Conservation (phyloP, 148 eudicot species). For the Oxyria digyna region DNA sequence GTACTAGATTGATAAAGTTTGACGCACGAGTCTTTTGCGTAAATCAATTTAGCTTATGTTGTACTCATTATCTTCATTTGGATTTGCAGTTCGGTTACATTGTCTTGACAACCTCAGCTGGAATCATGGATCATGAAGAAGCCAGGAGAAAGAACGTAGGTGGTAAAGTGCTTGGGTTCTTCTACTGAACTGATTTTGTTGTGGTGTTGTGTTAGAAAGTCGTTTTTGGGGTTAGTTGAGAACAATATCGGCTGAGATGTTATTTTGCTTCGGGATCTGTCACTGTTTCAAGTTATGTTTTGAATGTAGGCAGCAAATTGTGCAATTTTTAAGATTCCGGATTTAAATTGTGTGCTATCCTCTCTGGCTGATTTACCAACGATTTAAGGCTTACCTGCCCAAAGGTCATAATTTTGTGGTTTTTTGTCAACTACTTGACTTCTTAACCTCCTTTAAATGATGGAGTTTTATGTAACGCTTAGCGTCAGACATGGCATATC, state of each 20-base stretch:
- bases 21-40: no score
- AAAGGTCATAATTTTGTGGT: no score
- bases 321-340: not conserved
- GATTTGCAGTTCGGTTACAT: constrained; percentile 51
- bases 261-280: not conserved
- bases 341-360: not conserved
- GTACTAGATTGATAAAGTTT: not conserved
- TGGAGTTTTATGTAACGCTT: no score
- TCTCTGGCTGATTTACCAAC: not conserved
- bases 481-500: no score
- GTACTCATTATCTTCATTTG: not conserved
- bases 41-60: not conserved
- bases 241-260: not conserved
- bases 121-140: constrained; percentile 66
- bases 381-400: no score
- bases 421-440: no score
- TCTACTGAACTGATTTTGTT: constrained; percentile 16
- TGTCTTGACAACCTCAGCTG: constrained; percentile 58
- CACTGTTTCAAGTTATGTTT: not conserved
- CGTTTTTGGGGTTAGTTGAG: not conserved
- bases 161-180: constrained; percentile 59
- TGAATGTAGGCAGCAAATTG: not conserved
- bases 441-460: no score
- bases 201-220: not conserved
- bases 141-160: constrained; percentile 62